Conservation (phyloP, 208 protist species). For the Acanthamoeba royreba region DNA sequence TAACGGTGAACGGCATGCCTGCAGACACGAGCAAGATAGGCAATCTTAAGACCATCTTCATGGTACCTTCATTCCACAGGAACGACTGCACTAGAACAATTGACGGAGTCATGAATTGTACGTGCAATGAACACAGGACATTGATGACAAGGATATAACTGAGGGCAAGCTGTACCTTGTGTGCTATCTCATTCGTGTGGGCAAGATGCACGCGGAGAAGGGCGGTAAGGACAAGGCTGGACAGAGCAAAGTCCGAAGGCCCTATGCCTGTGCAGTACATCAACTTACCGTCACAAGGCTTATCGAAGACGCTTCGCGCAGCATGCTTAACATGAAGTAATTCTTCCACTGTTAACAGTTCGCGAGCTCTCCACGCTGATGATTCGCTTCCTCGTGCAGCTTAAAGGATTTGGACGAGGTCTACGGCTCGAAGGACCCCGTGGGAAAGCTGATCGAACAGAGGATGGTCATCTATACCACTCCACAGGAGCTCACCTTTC, state of each 20-base stretch:
- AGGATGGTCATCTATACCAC: constrained; percentile 53
- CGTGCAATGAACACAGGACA: no score
- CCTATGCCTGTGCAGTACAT: constrained; percentile 49
- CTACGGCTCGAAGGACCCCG: background rate
- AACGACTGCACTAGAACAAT: background rate
- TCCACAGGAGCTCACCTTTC: constrained; percentile 46
- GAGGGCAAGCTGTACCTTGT: constrained; percentile 50
- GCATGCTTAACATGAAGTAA: background rate
- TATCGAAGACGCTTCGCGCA: background rate
- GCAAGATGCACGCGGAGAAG: constrained; percentile 56
- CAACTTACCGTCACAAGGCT: background rate
- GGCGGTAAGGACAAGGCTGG: constrained; percentile 21
- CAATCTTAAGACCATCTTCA: constrained; percentile 57
- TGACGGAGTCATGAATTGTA: background rate
- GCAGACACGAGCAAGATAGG: constrained; percentile 45
- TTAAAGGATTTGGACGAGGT: background rate
- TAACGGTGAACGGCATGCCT: constrained; percentile 55
- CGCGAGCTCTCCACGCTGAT: background rate
- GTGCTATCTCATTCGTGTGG: constrained; percentile 43
- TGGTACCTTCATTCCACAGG: background rate
- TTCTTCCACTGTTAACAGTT: background rate
- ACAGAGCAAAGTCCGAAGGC: constrained; percentile 15
- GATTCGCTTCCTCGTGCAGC: background rate
- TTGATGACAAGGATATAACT: constrained; percentile 48
- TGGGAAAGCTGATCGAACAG: constrained; percentile 48